Base-by-base conservation (phyloP, 2,329 filamentous ascomycete genomes). In the Colletotrichum godetiae region DNA sequence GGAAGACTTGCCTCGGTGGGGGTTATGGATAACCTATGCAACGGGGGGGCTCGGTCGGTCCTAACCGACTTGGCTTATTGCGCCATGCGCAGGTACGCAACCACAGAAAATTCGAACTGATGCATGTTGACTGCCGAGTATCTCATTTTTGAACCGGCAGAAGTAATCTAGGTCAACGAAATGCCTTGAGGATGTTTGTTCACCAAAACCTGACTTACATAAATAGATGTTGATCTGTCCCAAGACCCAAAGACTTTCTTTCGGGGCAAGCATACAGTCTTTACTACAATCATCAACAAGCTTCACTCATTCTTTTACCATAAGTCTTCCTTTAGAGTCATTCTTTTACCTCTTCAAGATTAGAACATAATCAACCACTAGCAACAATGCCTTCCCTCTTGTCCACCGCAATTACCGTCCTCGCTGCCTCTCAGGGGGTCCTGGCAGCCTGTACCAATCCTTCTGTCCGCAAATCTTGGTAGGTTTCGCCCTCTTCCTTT, bases 401-500 rank as follows among this genome's bases (percentile, higher is more conserved):
- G 42, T 49, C 42, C 19, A 49, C 42, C 19, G 42, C 42, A n/a
- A 22, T 49, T 4, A 11, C 42, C 42, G 19, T 49, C 7, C 8
- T 49, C 19, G 19, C 42, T 22, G 42, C 42, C 4, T 49, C 42
- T 49, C 42, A 49, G 19, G 42, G 42, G 8, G 19, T 49, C 15
- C 56, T 49, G 1, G 67, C 59, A 42, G 67, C 52, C 33, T 69
- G 67, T 52, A 64, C 52, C 1, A 69, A 69, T 15, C 59, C 59
- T 8, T 27, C 59, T 5, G 49, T 56, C n/a, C 59, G 67, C 13
- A 69, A 69, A 53, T 22, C 67, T 27, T 69, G 59, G 67, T 65
- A 5, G 29, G 29, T 13, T 3, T 7, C 7, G 19, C 19, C 42
- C 42, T 49, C 42, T 49, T 49, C 42, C 3, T 0, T 3, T 22